phyloP scores from a whole-genome alignment of 306 rosid species.

The Quercus engelmannii region DNA sequence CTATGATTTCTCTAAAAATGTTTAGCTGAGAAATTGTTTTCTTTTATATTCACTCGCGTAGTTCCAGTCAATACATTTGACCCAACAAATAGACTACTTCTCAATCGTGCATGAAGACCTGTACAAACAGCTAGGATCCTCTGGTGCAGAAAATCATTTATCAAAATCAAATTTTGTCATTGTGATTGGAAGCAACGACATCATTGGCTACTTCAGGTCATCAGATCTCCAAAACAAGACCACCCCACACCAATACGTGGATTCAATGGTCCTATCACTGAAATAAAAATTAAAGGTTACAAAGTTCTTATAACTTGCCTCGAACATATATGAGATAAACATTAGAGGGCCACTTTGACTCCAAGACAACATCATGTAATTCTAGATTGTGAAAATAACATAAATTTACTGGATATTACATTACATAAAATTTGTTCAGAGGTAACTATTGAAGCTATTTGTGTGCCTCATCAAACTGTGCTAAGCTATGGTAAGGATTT shows the following conservation, averaged over 20 bases:
- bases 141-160: slow-evolving; percentile 33
- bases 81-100: slow-evolving; percentile 52
- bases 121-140: slow-evolving; percentile 30
- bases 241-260: slow-evolving; percentile 42
- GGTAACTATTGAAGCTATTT: too few relatives aligned
- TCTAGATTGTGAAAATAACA: too few relatives aligned
- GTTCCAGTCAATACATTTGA: slow-evolving; percentile 42
- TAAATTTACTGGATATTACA: too few relatives aligned
- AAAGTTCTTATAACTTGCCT: background rate
- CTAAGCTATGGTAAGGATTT: too few relatives aligned
- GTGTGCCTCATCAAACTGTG: too few relatives aligned
- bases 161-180: slow-evolving; percentile 53
- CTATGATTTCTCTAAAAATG: background rate
- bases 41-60: slow-evolving; percentile 8
- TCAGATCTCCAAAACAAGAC: slow-evolving; percentile 21
- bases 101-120: slow-evolving; percentile 26
- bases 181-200: slow-evolving; percentile 73
- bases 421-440: too few relatives aligned
- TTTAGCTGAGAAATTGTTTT: background rate
- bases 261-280: slow-evolving; percentile 42
- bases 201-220: slow-evolving; percentile 49
- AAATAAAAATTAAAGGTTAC: slow-evolving; percentile 56
- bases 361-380: too few relatives aligned
- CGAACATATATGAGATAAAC: background rate
- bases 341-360: background rate